Evolutionary conservation across 257 asterid species (phyloP).

Genomic region (Solanum pimpinellifolium): DNA sequence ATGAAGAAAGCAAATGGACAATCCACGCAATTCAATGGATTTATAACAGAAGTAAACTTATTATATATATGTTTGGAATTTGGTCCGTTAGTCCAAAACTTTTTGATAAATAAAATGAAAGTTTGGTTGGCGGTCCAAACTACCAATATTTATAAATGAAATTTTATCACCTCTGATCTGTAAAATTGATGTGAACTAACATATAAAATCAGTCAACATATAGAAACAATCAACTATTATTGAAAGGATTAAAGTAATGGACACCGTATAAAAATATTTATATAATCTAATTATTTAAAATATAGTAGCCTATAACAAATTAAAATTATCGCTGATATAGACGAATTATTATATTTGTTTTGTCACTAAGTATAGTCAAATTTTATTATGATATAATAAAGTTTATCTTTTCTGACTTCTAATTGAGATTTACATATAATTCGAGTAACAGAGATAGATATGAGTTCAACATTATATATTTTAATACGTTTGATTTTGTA

Average conservation of each 20-base stretch:
- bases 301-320: neutral
- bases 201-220: neutral
- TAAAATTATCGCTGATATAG: neutral
- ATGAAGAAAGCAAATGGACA: too few relatives aligned
- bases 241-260: neutral
- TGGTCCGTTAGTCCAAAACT: neutral
- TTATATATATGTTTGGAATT: neutral
- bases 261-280: neutral
- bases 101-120: neutral
- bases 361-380: neutral
- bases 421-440: too few relatives aligned
- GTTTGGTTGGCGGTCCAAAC: neutral
- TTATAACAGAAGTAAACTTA: neutral
- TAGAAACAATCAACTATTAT: neutral
- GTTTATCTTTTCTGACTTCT: neutral
- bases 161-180: neutral
- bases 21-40: too few relatives aligned
- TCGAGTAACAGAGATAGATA: too few relatives aligned
- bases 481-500: too few relatives aligned
- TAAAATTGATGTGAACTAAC: neutral
- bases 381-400: too few relatives aligned
- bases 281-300: too few relatives aligned
- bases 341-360: too few relatives aligned
- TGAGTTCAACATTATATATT: neutral
- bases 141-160: neutral